phyloP scores from a whole-genome alignment of 768 basidiomycete genomes.

The Auricularia sp. region DNA sequence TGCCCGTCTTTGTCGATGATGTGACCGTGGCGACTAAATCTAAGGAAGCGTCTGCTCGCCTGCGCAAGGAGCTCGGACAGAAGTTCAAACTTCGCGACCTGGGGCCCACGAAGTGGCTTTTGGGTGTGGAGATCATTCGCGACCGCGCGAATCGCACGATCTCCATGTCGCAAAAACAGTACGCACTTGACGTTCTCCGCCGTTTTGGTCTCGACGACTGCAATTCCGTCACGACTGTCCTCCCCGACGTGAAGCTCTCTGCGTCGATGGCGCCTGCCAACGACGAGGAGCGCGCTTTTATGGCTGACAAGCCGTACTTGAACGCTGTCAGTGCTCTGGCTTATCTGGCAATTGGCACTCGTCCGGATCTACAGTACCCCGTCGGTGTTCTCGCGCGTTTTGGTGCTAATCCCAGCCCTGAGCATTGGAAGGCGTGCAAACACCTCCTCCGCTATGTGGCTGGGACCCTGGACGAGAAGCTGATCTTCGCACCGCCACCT shows the following conservation, averaged over 20 bases:
- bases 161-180: not conserved
- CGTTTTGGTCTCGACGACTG: not conserved
- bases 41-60: too few species aligned
- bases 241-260: conserved; percentile 5
- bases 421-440: too few species aligned
- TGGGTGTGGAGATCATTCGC: not conserved
- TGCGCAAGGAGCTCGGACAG: conserved; percentile 16
- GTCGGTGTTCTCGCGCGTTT: conserved; percentile 15
- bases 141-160: not conserved
- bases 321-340: conserved; percentile 21
- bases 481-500: too few species aligned
- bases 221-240: not conserved
- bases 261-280: conserved; percentile 3
- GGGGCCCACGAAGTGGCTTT: conserved; percentile 8
- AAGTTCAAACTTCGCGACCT: conserved; percentile 18
- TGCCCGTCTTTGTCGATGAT: conserved; percentile 15
- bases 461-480: too few species aligned
- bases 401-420: too few species aligned
- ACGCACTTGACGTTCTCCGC: not conserved
- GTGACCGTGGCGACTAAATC: not conserved
- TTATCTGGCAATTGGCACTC: conserved; percentile 22
- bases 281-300: conserved; percentile 9
- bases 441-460: too few species aligned
- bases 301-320: conserved; percentile 18
- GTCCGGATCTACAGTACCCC: conserved; percentile 25